Conservation (phyloP, 768 basidiomycete species). For the Serendipita vermifera region DNA sequence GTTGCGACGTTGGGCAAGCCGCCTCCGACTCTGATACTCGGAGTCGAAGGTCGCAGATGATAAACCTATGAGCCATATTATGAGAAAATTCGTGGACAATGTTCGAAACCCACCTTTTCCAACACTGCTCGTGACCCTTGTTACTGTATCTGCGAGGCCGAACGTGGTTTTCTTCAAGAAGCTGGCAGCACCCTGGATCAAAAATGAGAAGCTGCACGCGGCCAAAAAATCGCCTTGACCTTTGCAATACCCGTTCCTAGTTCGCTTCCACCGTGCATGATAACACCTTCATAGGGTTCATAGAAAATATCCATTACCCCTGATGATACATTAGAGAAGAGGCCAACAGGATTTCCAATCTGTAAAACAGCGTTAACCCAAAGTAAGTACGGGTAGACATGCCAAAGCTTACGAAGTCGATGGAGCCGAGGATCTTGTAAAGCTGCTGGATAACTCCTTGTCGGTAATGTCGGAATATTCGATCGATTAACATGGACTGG, state of each 20-base stretch:
- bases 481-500: slow-evolving; percentile 65
- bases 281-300: slow-evolving; percentile 91
- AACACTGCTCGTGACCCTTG: slow-evolving; percentile 96
- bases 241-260: slow-evolving; percentile 90
- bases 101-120: slow-evolving; percentile 58
- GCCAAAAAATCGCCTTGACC: slow-evolving; percentile 29
- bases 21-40: slow-evolving; percentile 82
- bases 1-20: slow-evolving; percentile 83
- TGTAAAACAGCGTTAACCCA: background rate
- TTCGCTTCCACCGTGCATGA: slow-evolving; percentile 92
- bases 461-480: slow-evolving; percentile 83
- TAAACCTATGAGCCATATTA: slow-evolving; percentile 40
- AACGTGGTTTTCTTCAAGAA: slow-evolving; percentile 99
- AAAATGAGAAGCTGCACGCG: background rate
- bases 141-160: slow-evolving; percentile 87
- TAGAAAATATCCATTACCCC: slow-evolving; percentile 98
- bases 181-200: slow-evolving; percentile 78
- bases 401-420: slow-evolving; percentile 50
- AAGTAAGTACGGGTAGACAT: slow-evolving; percentile 21
- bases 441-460: slow-evolving; percentile 89
- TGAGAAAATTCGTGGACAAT: background rate
- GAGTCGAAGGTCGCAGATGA: slow-evolving; percentile 95
- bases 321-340: slow-evolving; percentile 96
- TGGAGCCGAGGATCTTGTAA: slow-evolving; percentile 94
- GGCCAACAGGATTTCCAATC: slow-evolving; percentile 86